Evolutionary conservation across 2,329 filamentous ascomycete species (phyloP).

Genomic region (Pseudogymnoascus sp.): DNA sequence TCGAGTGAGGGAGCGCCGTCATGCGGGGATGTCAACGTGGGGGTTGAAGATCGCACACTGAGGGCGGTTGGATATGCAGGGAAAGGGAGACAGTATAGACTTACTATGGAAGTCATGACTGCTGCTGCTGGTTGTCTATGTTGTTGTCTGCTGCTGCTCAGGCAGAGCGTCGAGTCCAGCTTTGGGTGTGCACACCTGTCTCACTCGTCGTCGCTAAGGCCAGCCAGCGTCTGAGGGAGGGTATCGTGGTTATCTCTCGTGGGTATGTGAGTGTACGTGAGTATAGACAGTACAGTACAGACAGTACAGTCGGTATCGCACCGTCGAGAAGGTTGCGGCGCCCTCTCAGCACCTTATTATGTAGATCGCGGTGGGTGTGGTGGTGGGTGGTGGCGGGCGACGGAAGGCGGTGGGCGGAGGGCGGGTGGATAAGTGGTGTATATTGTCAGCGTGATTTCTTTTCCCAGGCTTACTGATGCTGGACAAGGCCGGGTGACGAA

Average conservation of each 20-base stretch:
- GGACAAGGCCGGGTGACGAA: neutral
- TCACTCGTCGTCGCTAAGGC: neutral
- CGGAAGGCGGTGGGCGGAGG: neutral
- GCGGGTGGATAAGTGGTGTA: neutral
- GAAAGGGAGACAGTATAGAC: conserved; percentile 9
- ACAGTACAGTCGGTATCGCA: neutral
- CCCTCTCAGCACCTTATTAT: neutral
- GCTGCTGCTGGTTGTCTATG: neutral
- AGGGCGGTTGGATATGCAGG: neutral
- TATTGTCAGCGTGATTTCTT: neutral
- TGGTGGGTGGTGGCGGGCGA: neutral
- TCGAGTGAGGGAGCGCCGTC: neutral
- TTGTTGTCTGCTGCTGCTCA: neutral
- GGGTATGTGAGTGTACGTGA: neutral
- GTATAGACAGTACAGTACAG: neutral
- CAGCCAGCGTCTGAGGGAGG: neutral
- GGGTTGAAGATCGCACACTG: neutral
- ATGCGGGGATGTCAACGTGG: neutral
- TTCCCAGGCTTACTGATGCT: neutral
- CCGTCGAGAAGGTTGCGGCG: neutral
- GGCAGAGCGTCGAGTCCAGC: neutral
- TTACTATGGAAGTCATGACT: conserved; percentile 29
- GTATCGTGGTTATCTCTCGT: neutral
- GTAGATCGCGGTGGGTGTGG: neutral
- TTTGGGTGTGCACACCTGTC: neutral